Evolutionary conservation across 2,329 filamentous ascomycete species (phyloP), one percentile per base, ranked within the genome.

Genomic region (Colletotrichum sp.): DNA sequence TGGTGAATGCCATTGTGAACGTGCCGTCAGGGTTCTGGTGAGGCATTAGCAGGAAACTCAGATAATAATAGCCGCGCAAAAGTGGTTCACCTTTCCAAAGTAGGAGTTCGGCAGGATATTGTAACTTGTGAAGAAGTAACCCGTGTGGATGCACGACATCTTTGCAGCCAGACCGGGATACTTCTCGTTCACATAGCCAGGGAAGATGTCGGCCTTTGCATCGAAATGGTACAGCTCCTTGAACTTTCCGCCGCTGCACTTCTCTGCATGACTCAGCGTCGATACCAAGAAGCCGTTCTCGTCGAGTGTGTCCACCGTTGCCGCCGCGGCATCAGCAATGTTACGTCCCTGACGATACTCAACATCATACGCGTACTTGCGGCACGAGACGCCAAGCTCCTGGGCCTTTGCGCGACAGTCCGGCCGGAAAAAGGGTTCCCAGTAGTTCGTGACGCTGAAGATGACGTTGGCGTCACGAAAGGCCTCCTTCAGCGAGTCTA

Each of bases 361-460:
- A 4, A 87, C 81, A 1, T 89, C 83, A 75, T 88, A 89, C 1
- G 87, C 87, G 74, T 85, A 87, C 71, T 80, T 81, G 13, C 87
- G 84, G 77, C 85, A 87, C 0, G 83, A 85, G 19, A 88, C 80
- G 7, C 86, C 87, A 15, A 81, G 78, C 36, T 84, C 82, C 6
- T 79, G 74, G 4, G 86, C 87, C 67, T 83, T 82, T 27, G 82
- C 79, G 15, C 86, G 85, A 74, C 83, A 85, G 75, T 87, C 86
- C 0, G 85, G 83, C 4, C 85, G 83, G 79, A 86, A 86, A 79
- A 90, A 90, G 4, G 86, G 84, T 70, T 89, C 86, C 87, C 88
- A 91, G 81, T 89, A 91, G 77, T 91, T 86, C 0, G 90, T 92
- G 66, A 90, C 87, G 75, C 85, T 85, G 81, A 91, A 92, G 75